Base-by-base conservation (phyloP, 2,329 filamentous ascomycete species). In the Davidsoniella neocaledoniae region DNA sequence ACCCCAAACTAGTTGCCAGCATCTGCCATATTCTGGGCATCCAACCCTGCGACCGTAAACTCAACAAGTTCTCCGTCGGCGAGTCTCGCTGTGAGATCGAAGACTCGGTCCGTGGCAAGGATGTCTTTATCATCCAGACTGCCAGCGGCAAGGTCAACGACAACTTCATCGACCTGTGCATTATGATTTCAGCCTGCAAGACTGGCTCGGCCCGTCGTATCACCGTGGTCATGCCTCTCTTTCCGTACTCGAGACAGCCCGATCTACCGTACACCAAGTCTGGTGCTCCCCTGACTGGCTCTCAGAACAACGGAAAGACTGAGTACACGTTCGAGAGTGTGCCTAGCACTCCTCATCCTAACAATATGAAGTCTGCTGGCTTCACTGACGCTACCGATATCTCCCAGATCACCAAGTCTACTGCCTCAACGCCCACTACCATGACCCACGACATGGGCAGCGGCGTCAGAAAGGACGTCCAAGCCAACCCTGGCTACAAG, bases 101-200 rank as follows among this genome's bases (percentile, higher is more conserved):
- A 64, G 91, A 98, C 66, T 94, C 87, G 12, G 91, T 98, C 47
- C 83, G 91, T 58, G 91, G 86, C 58, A 98, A 98, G 66, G 91
- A 98, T 77, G 91, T 95, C 63, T 98, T 93, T 69, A 95, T 96
- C 63, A 86, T 98, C 60, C 90, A 96, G 67, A 91, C 86, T 40
- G 87, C 86, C 58, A 86, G 86, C 58, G 87, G 86, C 55, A 84
- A 83, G 59, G 86, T 95, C 67, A 98, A 98, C 63, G 91, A 98
- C 67, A 81, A 94, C 67, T 78, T 98, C 56, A 83, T 98, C 70
- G 91, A 98, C 63, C 79, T 96, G 46, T 84, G 94, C 64, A 95
- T 96, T 68, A 94, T 91, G 69, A 90, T 96, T 59, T 94, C 86
- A n/a, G 91, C 91, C 54, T 96, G 91, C 77, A 94, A 94, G 68